Base-by-base conservation (phyloP, 2,329 filamentous ascomycete species). In the Nothophoma quercina region DNA sequence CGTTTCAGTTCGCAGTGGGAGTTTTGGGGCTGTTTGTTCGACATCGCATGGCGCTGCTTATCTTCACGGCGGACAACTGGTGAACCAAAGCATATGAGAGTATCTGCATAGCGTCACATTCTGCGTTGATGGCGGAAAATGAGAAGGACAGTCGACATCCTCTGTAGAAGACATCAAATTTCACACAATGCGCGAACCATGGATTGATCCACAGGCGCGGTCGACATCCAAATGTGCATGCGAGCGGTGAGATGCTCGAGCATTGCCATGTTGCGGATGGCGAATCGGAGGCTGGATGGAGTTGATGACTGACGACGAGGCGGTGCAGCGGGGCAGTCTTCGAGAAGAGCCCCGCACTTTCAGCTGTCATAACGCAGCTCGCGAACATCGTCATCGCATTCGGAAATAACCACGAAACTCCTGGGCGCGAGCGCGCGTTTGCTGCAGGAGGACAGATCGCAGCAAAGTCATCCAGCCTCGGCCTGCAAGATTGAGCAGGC, bases 1-100 rank as follows among this genome's bases (percentile, higher is more conserved):
- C 78, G n/a, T 83, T 97, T 75, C 95, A 99, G 79, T 79, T 85
- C 13, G 74, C 82, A 4, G 84, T 89, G 57, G 95, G 95, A 7
- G 73, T 96, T n/a, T 77, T 91, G 33, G 95, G 93, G 16, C 78
- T 99, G 54, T 90, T 96, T 69, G 85, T 92, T 46, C 82, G 95
- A 62, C 95, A 99, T 78, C 86, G 85, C 57, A 83, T 97, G 60
- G 95, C 95, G 35, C 78, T 96, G 68, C 81, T 95, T 62, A 85
- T 99, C 62, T 99, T 99, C 80, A 88, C 89, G 72, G 86, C 89
- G 71, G 95, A 99, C 77, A 99, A 99, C 58, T 66, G 64, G 69
- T 73, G 67, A 57, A 15, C 19, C 18, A n/a, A 15, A 23, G 18
- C 41, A 51, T 41, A 4, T 47, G 30, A 18, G 25, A 54, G 29